Base-by-base conservation (phyloP, 192 early-diverging fungal species). In the Spinellus fusiger region DNA sequence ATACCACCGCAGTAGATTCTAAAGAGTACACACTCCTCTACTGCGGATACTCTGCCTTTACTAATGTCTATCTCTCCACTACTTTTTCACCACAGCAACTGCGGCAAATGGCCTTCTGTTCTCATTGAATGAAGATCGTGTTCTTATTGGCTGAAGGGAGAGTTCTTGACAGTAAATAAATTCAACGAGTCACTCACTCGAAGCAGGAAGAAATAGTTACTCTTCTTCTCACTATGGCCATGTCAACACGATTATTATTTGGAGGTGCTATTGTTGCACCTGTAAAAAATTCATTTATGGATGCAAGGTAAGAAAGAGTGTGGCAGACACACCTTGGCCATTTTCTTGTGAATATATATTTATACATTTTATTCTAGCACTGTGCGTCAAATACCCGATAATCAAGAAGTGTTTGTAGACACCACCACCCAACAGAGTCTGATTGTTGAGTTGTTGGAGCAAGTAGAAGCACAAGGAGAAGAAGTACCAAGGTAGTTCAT, bases 371-470 rank as follows among this genome's bases (percentile, higher is more conserved):
- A n/a, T n/a, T n/a, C n/a, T n/a, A n/a, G n/a, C n/a, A n/a, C 79
- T n/a, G 63, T 95, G 13, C 87, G 94, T 28, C 68, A 89, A 46
- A 81, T 97, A 0, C 93, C 94, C 0, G 88, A 91, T 73, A 86
- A 94, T 70, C 94, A 97, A 72, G 94, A 97, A 64, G 94, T 95
- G 5, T 97, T 90, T 72, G 84, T 87, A 7, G 77, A 88, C 55
- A 68, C 69, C 25, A 71, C 59, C 5, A 85, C 80, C 5, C 86
- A 92, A 62, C 85, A 88, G 56, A 93, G 89, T 71, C 69, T 97
- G 6, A 91, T 97, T 37, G 66, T 97, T 25, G 94, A 97, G 70
- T 77, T 97, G 28, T 73, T 97, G 54, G 86, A 97, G 56, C 52
- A 78, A 47, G 84, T 76, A 2, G 80, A 87, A 12, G 61, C 72